Evolutionary conservation across 805 yeast species (phyloP).

Genomic region (Hanseniaspora valbyensis): DNA sequence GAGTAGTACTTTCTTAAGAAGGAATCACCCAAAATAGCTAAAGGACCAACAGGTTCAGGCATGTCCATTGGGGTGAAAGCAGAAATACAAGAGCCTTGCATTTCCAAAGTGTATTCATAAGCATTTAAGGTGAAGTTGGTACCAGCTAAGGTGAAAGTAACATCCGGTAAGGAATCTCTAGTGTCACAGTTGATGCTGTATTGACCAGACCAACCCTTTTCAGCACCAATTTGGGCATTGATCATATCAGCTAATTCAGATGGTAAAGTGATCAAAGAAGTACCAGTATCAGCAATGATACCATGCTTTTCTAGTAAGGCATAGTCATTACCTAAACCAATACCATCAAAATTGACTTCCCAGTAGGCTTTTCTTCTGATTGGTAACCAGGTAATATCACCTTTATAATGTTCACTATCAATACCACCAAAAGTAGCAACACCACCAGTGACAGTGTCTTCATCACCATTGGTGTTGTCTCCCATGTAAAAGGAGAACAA

Average conservation of each 20-base stretch:
- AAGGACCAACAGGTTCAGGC: slow-evolving; percentile 93
- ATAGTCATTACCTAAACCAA: slow-evolving; percentile 84
- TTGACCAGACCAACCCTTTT: slow-evolving; percentile 95
- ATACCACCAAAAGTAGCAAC: slow-evolving; percentile 92
- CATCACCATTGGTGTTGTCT: slow-evolving; percentile 38
- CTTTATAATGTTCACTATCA: slow-evolving; percentile 63
- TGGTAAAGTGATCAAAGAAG: slow-evolving; percentile 90
- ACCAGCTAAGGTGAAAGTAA: slow-evolving; percentile 83
- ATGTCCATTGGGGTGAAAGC: slow-evolving; percentile 95
- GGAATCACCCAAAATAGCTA: slow-evolving; percentile 94
- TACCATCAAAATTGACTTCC: slow-evolving; percentile 90
- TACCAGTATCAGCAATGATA: slow-evolving; percentile 98
- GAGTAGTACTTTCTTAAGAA: slow-evolving; percentile 94
- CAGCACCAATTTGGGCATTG: slow-evolving; percentile 93
- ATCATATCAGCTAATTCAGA: slow-evolving; percentile 90
- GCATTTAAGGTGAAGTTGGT: slow-evolving; percentile 83
- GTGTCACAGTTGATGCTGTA: slow-evolving; percentile 82
- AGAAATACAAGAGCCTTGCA: slow-evolving; percentile 89
- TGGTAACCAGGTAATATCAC: slow-evolving; percentile 89
- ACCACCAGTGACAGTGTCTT: slow-evolving; percentile 66
- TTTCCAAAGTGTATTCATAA: slow-evolving; percentile 86
- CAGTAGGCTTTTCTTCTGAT: slow-evolving; percentile 99
- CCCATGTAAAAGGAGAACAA: slow-evolving; percentile 89
- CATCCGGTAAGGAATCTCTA: slow-evolving; percentile 77
- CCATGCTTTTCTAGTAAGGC: slow-evolving; percentile 76